Percentiles rank a stretch among this genome's conserved stretches.
phyloP scores from a whole-genome alignment of 1,284 basidiomycete genomes.

The Cryptococcus neoformans region DNA sequence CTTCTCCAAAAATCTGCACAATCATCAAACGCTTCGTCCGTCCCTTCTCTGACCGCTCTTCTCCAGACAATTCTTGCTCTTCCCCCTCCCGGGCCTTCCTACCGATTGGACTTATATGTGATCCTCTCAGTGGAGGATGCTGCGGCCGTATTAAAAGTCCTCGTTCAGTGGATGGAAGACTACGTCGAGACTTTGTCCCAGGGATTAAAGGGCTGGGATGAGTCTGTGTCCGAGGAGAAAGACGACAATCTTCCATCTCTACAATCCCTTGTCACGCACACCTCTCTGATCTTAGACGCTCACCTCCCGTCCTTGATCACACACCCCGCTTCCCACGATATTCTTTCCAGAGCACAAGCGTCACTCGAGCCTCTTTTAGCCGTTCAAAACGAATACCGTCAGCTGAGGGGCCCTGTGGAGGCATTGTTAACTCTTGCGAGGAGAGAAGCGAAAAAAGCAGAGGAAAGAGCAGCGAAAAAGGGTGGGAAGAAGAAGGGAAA shows the following conservation, averaged over 20 bases:
- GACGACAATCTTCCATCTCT: conserved; percentile 6
- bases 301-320: conserved; percentile 43
- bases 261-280: conserved; percentile 28
- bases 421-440: conserved; percentile 38
- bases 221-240: background rate
- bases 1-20: conserved; percentile 25
- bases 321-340: conserved; percentile 24
- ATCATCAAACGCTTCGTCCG: background rate
- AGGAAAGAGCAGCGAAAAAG: conserved; percentile 17
- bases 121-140: conserved; percentile 33
- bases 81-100: conserved; percentile 38
- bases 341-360: conserved; percentile 29
- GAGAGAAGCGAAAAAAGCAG: conserved; percentile 27
- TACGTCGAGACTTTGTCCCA: conserved; percentile 22
- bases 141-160: conserved; percentile 24
- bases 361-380: conserved; percentile 35
- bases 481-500: conserved; percentile 1
- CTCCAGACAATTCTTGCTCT: conserved; percentile 27
- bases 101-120: conserved; percentile 34
- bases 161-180: conserved; percentile 33
- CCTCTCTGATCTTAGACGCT: conserved; percentile 44
- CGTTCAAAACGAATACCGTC: conserved; percentile 38
- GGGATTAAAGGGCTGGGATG: conserved; percentile 32
- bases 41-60: conserved; percentile 11
- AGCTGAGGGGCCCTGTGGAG: conserved; percentile 42